A percentile compares a stretch with the other conserved stretches of the same genome.
These are phyloP conservation scores for Claviceps paspali DNA, from an alignment of 2,329 filamentous ascomycete species.

Conservation along the genomic window DNA sequence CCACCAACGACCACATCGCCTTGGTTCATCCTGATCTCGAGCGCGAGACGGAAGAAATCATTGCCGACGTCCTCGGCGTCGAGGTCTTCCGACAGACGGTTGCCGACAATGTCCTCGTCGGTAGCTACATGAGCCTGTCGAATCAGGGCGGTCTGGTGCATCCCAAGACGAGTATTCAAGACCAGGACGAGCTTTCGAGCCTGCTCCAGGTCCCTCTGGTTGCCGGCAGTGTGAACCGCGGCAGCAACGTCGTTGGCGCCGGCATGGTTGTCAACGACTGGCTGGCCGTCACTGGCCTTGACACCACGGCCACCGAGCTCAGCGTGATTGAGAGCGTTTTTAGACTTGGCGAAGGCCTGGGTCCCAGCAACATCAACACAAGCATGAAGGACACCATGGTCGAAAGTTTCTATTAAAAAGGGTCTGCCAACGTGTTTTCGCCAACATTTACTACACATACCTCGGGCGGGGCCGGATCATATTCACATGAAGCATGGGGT, in stretches of 20 bases:
- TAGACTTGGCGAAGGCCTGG: conserved; percentile 75
- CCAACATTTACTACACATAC: too few species aligned
- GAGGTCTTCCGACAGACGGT: conserved; percentile 91
- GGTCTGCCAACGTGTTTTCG: too few species aligned
- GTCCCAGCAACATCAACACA: conserved; percentile 63
- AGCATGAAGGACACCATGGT: conserved; percentile 96
- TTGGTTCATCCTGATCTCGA: conserved; percentile 93
- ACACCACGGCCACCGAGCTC: conserved; percentile 93
- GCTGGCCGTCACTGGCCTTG: conserved; percentile 84
- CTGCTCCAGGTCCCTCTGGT: conserved; percentile 92
- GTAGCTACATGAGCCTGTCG: conserved; percentile 88
- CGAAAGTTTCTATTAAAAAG: conserved; percentile 82
- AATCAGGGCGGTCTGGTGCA: conserved; percentile 96
- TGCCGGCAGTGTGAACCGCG: conserved; percentile 84
- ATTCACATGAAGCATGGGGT: background rate
- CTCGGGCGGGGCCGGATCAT: background rate
- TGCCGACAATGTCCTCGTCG: conserved; percentile 90
- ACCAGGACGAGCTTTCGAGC: conserved; percentile 92
- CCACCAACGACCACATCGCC: conserved; percentile 90
- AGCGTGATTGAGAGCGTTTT: conserved; percentile 96
- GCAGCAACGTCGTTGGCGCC: conserved; percentile 86
- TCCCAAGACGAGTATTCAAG: conserved; percentile 90
- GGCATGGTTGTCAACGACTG: conserved; percentile 55
- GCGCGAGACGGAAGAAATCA: conserved; percentile 96
- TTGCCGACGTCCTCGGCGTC: conserved; percentile 81